Evolutionary conservation across 192 early-diverging fungal genomes (phyloP).

Genomic region (Rhizophagus prolifer): DNA sequence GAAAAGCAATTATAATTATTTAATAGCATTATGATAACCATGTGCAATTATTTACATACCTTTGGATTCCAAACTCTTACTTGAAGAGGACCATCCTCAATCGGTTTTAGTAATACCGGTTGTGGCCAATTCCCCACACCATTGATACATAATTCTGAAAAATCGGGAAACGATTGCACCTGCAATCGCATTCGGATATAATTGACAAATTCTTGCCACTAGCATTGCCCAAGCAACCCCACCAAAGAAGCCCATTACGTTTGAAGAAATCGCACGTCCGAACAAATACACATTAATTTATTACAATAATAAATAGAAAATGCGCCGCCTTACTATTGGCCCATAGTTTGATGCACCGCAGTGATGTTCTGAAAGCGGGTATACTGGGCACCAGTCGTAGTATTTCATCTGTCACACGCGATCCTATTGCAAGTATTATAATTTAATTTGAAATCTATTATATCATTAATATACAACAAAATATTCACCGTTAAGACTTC

Average conservation of each 20-base stretch:
- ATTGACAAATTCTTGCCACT: slow-evolving; percentile 91
- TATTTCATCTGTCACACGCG: slow-evolving; percentile 96
- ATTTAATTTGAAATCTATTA: neutral
- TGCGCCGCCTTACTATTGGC: slow-evolving; percentile 63
- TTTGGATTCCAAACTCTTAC: slow-evolving; percentile 96
- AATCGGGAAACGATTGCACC: slow-evolving; percentile 85
- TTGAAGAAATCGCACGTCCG: slow-evolving; percentile 87
- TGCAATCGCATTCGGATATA: slow-evolving; percentile 93
- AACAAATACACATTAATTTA: neutral
- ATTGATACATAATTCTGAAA: slow-evolving; percentile 82
- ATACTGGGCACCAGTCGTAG: slow-evolving; percentile 91
- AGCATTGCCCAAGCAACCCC: slow-evolving; percentile 99
- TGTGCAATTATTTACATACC: slow-evolving; percentile 24
- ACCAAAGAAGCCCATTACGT: slow-evolving; percentile 97
- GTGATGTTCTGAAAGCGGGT: slow-evolving; percentile 81
- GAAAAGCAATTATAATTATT: neutral
- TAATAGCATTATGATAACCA: neutral
- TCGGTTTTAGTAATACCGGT: slow-evolving; percentile 83
- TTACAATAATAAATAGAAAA: slow-evolving; percentile 4
- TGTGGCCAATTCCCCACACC: slow-evolving; percentile 86
- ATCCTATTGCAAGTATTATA: slow-evolving; percentile 47
- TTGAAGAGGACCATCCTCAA: slow-evolving; percentile 84
- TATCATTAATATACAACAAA: slow-evolving; percentile 20
- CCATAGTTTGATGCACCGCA: slow-evolving; percentile 96
- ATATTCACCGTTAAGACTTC: slow-evolving; percentile 80